Percentiles rank a stretch among this genome's conserved stretches.
These are phyloP conservation scores for Fusarium sp. DNA, from an alignment of 2,329 filamentous ascomycete genomes.

Conservation along the genomic window DNA sequence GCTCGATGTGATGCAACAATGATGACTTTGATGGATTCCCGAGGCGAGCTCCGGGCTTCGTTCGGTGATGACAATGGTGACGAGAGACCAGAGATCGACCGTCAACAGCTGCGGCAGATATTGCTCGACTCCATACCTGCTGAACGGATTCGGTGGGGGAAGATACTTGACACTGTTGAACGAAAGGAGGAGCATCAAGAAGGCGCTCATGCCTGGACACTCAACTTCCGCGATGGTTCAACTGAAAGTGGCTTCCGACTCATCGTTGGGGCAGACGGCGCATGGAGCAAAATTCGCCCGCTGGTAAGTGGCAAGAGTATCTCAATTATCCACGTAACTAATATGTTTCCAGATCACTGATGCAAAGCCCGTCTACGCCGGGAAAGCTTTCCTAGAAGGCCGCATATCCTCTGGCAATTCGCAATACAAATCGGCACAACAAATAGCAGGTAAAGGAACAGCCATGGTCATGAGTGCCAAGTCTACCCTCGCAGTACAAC, in stretches of 20 bases:
- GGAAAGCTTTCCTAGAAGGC: background rate
- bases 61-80: background rate
- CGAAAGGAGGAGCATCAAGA: fast-evolving
- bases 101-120: background rate
- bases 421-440: background rate
- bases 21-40: conserved; percentile 11
- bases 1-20: conserved; percentile 3
- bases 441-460: conserved; percentile 6
- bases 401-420: background rate
- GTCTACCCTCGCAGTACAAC: background rate
- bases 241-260: conserved; percentile 4
- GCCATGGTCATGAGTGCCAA: conserved; percentile 8
- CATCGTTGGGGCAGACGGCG: conserved; percentile 10
- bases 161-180: background rate
- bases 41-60: background rate
- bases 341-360: background rate
- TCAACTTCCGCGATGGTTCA: conserved; percentile 9
- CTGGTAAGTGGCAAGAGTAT: background rate
- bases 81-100: conserved; percentile 10
- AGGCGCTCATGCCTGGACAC: background rate
- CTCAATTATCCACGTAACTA: fast-evolving
- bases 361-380: background rate
- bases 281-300: conserved; percentile 8
- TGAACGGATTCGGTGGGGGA: conserved; percentile 7
- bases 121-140: background rate